Percentiles rank a stretch among this genome's conserved stretches.
Conservation (phyloP, 768 basidiomycete genomes). For the Myochromella boudieri region DNA sequence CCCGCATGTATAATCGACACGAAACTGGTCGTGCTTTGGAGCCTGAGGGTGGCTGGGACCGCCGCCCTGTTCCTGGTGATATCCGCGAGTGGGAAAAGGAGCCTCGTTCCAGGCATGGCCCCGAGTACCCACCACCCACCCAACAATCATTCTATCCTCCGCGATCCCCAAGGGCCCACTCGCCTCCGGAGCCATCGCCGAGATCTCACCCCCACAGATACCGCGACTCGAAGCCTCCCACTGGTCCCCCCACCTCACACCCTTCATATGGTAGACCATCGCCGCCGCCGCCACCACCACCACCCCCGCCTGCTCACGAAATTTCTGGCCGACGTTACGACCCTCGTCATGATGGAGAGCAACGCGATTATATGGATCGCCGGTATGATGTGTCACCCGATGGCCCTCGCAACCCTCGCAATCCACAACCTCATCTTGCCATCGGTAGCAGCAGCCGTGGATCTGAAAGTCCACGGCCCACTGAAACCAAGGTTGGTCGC, state of each 20-base stretch:
- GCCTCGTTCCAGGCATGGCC: constrained; percentile 41
- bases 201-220: constrained; percentile 50
- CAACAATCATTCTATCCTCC: constrained; percentile 39
- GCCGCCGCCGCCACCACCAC: constrained; percentile 33
- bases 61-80: constrained; percentile 47
- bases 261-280: constrained; percentile 30
- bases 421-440: constrained; percentile 30
- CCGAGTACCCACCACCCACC: constrained; percentile 37
- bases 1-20: constrained; percentile 50
- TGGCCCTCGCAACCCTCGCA: constrained; percentile 31
- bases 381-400: constrained; percentile 51
- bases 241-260: constrained; percentile 26
- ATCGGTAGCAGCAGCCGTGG: constrained; percentile 36
- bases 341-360: constrained; percentile 56
- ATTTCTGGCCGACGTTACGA: constrained; percentile 58
- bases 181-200: constrained; percentile 64
- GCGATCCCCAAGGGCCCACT: constrained; percentile 43
- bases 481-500: constrained; percentile 46
- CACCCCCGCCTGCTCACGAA: constrained; percentile 39
- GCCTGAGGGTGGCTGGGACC: constrained; percentile 60
- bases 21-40: constrained; percentile 49
- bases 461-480: constrained; percentile 62
- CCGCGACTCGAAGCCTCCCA: constrained; percentile 63
- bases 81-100: constrained; percentile 56
- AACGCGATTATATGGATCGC: constrained; percentile 46